phyloP scores from a whole-genome alignment of 2,329 filamentous ascomycete species.

The Fusarium albidum region DNA sequence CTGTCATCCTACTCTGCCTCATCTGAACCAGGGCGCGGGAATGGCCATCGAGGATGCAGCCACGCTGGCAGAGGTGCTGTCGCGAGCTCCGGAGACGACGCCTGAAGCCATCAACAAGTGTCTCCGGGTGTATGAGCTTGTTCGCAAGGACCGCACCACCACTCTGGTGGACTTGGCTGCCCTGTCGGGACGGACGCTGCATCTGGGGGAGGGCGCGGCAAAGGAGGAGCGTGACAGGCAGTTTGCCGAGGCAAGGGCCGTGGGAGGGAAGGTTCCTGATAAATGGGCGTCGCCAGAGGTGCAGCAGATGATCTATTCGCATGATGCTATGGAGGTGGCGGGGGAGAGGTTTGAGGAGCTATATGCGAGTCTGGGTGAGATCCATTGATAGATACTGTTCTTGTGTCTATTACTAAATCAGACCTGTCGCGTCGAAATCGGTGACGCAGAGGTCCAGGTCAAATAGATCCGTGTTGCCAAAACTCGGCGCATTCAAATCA shows the following conservation, averaged over 20 bases:
- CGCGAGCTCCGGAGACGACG: conserved; percentile 27
- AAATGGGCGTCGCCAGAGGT: conserved; percentile 77
- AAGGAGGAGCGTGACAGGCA: conserved; percentile 66
- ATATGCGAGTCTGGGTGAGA: conserved; percentile 34
- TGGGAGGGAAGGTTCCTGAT: conserved; percentile 64
- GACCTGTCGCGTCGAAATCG: conserved; percentile 28
- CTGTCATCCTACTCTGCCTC: conserved; percentile 73
- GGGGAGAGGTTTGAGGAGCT: conserved; percentile 60
- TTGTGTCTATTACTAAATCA: conserved; percentile 27
- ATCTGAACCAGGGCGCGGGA: conserved; percentile 72
- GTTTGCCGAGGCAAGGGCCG: conserved; percentile 61
- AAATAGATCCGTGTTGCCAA: conserved; percentile 14
- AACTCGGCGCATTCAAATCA: conserved; percentile 10
- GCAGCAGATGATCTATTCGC: conserved; percentile 70
- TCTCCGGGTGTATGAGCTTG: conserved; percentile 38
- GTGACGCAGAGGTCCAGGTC: conserved; percentile 23
- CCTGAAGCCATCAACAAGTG: conserved; percentile 38
- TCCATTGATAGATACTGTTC: neutral
- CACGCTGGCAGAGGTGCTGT: conserved; percentile 36
- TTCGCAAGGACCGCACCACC: conserved; percentile 40
- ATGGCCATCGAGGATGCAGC: conserved; percentile 72
- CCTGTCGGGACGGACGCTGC: conserved; percentile 57
- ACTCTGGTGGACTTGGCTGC: conserved; percentile 38
- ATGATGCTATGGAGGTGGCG: conserved; percentile 66
- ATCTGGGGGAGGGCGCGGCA: conserved; percentile 65